Base-by-base conservation (phyloP, 352 stramenopile genomes). In the Lagenidium giganteum region DNA sequence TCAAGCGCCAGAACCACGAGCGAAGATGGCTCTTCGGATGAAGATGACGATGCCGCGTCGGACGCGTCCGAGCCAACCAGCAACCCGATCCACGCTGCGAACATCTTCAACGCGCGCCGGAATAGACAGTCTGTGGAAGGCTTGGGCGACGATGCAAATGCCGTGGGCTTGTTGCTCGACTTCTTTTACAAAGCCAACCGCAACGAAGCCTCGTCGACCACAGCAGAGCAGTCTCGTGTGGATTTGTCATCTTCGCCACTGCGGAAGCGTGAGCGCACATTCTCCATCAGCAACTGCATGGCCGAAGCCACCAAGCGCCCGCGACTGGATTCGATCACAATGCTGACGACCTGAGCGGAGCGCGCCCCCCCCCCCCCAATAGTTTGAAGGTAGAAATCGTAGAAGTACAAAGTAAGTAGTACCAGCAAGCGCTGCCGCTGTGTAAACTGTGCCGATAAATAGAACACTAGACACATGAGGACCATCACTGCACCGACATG, bases 161-260 rank as follows among this genome's bases (percentile, higher is more conserved):
- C 77, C 8, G 77, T 90, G 12, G 77, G 77, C 0, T 42, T 90
- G 36, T 42, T 90, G 16, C 49, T 90, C 11, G 77, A 87, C 46
- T 90, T 90, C 37, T 87, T 87, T 45, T 85, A 90, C 63, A 90
- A 84, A 51, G 77, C 77, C 25, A 87, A 80, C 56, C 68, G 72
- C 9, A 80, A 79, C 38, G 70, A 83, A 38, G n/a, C n/a, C n/a
- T n/a, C n/a, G n/a, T n/a, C n/a, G n/a, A n/a, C n/a, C n/a, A n/a
- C n/a, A n/a, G n/a, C n/a, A n/a, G n/a, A n/a, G n/a, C n/a, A n/a
- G n/a, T n/a, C n/a, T n/a, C n/a, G n/a, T n/a, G n/a, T n/a, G n/a
- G n/a, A n/a, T n/a, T n/a, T n/a, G n/a, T n/a, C n/a, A 55, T 61
- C 38, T 58, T 44, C 30, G 49, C 42, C 24, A 30, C 11, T 6